Base-by-base conservation (phyloP, 148 eudicot species). In the Rhododendron henanense region DNA sequence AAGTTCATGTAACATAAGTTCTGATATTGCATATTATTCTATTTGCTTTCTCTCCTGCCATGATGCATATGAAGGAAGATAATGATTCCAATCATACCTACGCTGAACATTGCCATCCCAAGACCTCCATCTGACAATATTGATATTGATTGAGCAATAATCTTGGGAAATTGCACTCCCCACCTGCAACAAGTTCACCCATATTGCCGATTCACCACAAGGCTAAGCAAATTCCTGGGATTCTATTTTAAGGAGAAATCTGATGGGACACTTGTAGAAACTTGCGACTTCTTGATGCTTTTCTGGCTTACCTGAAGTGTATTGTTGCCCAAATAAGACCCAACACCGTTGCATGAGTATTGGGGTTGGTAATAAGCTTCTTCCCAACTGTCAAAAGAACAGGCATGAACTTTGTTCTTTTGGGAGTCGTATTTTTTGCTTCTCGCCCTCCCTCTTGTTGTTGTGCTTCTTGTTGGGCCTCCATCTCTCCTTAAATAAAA, bases 41-140 rank as follows among this genome's bases (percentile, higher is more conserved):
- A 15, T 31, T 71, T 75, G 25, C 48, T 23, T 53, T 35, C 33
- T 11, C 37, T 28, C 61, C 41, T 8, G 61, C 81, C 65, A 23
- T 53, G 51, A 25, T 74, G 45, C 47, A 39, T 39, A 5, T 2
- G 1, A 5, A 28, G 73, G 31, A 28, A 87, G 35, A 61, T 25
- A 19, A 14, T 7, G 41, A 69, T 25, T 79, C 23, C 55, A 2
- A 67, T 48, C 59, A 61, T 84, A 92, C 94, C 94, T 86, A 92
- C 63, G 88, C 94, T 92, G 90, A 92, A 92, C 94, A 92, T 92
- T 28, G 94, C 92, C 94, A 92, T 92, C 82, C 94, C 94, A 28
- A 92, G 92, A 45, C 94, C 93, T 83, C 93, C 92, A 67, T 91
- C 90, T 9, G 93, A 41, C 78, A 92, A 61, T 85, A 91, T 86